These are phyloP conservation scores for Zoysia matrella DNA, from an alignment of 202 grass and related monocot species.

Conservation along the genomic window DNA sequence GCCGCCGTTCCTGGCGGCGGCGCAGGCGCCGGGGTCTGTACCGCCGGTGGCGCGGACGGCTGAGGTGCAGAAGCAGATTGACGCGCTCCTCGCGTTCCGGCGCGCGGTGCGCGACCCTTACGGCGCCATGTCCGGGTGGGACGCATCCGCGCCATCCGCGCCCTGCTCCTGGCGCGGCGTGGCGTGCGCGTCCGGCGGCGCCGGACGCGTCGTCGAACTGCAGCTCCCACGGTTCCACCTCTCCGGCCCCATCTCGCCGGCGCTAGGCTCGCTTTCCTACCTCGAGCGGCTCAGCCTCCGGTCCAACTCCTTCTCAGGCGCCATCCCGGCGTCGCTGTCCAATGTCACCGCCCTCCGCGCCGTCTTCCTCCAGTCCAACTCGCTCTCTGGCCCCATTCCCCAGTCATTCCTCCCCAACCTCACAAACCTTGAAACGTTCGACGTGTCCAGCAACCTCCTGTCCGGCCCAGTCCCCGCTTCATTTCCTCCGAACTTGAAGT, in stretches of 20 bases:
- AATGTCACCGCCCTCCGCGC: constrained; percentile 62
- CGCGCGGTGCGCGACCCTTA: constrained; percentile 63
- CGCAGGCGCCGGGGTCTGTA: background rate
- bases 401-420: constrained; percentile 71
- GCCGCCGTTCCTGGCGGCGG: constrained; percentile 13
- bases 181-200: constrained; percentile 44
- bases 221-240: constrained; percentile 79
- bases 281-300: constrained; percentile 89
- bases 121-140: constrained; percentile 69
- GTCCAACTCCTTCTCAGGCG: constrained; percentile 73
- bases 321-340: constrained; percentile 62
- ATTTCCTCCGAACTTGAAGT: constrained; percentile 52
- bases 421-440: constrained; percentile 71
- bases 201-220: constrained; percentile 74
- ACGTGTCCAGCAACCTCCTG: constrained; percentile 73
- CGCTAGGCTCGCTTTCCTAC: constrained; percentile 57
- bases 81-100: constrained; percentile 72
- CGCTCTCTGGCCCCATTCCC: constrained; percentile 73
- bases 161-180: constrained; percentile 93
- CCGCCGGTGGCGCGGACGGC: constrained; percentile 40
- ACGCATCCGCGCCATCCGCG: constrained; percentile 56
- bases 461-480: constrained; percentile 65
- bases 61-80: constrained; percentile 69
- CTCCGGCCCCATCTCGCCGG: constrained; percentile 66
- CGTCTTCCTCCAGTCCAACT: constrained; percentile 86